Conservation (phyloP, 805 yeast species). For the Teunomyces pallodes region DNA sequence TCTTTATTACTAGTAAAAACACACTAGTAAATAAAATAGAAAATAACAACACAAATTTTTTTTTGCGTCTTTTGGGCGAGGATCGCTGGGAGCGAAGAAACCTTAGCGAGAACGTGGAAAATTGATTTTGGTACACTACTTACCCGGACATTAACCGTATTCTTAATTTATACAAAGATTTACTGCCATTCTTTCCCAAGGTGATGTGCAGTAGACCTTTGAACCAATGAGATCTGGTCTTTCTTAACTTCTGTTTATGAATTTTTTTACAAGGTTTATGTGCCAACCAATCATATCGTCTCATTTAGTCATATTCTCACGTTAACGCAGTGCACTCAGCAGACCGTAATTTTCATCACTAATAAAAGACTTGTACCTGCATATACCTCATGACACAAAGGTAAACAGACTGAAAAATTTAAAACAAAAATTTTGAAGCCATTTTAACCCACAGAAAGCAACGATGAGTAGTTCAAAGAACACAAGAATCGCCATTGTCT, state of each 20-base stretch:
- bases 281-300: neutral
- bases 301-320: slow-evolving; percentile 1
- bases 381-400: neutral
- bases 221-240: neutral
- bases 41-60: no score
- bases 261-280: neutral
- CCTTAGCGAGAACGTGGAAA: no score
- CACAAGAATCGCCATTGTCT: slow-evolving; percentile 94
- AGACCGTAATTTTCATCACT: slow-evolving; percentile 2
- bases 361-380: neutral
- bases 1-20: no score
- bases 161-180: no score
- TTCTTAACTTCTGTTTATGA: neutral
- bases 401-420: neutral
- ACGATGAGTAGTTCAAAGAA: slow-evolving; percentile 37
- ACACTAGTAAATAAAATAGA: no score
- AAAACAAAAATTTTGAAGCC: neutral
- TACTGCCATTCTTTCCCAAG: no score
- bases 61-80: no score
- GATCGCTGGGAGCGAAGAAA: no score
- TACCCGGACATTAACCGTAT: no score
- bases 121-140: no score
- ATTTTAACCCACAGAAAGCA: neutral
- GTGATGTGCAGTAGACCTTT: no score
- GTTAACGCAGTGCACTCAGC: neutral